phyloP scores from a whole-genome alignment of 2,329 filamentous ascomycete genomes.

The Sporothrix phasma region DNA sequence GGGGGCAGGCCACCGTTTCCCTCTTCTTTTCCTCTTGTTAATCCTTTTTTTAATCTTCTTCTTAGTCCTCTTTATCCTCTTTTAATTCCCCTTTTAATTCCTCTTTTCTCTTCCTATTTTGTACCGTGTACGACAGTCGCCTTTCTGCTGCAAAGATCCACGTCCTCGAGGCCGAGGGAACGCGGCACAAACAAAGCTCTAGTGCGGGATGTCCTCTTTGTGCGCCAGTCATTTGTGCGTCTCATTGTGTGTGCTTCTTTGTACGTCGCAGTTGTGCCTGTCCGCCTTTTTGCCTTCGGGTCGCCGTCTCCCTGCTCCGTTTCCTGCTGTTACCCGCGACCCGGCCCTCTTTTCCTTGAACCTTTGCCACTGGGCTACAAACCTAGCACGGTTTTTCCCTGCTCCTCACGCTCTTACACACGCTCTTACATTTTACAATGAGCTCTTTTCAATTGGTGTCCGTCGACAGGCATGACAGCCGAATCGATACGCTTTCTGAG shows the following conservation, averaged over 20 bases:
- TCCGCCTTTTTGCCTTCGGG: not conserved
- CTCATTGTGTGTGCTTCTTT: too few relatives aligned
- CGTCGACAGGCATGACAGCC: not conserved
- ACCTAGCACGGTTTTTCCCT: not conserved
- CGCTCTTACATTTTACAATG: too few relatives aligned
- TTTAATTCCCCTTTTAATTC: not conserved
- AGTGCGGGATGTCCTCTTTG: not conserved
- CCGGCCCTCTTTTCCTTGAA: not conserved
- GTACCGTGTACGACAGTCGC: not conserved
- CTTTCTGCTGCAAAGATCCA: not conserved
- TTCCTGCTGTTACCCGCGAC: not conserved
- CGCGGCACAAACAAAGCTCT: not conserved
- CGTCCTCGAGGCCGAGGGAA: not conserved
- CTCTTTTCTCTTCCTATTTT: not conserved
- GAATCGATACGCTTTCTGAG: too few relatives aligned
- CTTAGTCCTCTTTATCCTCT: too few relatives aligned
- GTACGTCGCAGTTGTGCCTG: too few relatives aligned
- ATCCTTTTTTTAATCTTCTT: too few relatives aligned
- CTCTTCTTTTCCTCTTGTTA: too few relatives aligned
- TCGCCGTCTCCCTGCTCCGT: not conserved
- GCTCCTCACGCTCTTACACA: not conserved
- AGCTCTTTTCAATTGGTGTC: not conserved
- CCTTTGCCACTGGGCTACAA: not conserved
- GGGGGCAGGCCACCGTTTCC: too few relatives aligned
- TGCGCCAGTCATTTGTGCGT: not conserved